Conservation (phyloP, 1,139 yeast species). For the Geotrichum reessii region DNA sequence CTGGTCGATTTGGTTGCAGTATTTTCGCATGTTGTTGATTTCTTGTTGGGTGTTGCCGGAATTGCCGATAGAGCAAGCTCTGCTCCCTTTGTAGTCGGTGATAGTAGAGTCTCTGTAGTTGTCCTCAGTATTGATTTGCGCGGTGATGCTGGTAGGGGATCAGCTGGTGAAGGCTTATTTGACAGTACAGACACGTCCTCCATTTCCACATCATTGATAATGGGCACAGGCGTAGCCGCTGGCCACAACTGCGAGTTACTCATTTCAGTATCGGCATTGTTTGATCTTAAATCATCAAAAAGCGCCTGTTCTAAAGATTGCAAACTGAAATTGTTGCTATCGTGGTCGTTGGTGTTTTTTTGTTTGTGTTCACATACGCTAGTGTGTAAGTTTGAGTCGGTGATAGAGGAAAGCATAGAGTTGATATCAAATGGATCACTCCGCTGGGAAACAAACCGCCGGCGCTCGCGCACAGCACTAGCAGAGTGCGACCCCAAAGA, state of each 20-base stretch:
- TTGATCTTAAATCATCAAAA: background rate
- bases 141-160: background rate
- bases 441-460: background rate
- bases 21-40: background rate
- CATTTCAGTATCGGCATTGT: background rate
- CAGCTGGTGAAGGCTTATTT: background rate
- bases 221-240: background rate
- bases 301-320: background rate
- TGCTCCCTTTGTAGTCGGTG: constrained; percentile 18
- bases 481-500: background rate
- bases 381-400: background rate
- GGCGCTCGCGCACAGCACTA: background rate
- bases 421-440: constrained; percentile 13
- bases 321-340: background rate
- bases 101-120: constrained; percentile 10
- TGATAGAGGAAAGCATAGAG: constrained; percentile 10
- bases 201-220: constrained; percentile 11
- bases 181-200: constrained; percentile 3
- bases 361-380: background rate
- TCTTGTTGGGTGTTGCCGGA: background rate
- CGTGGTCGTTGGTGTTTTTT: background rate
- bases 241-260: background rate
- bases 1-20: background rate
- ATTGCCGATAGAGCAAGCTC: constrained; percentile 11
- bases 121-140: constrained; percentile 1